Conservation (phyloP, 352 stramenopile genomes). For the Globisporangium paroecandrum region DNA sequence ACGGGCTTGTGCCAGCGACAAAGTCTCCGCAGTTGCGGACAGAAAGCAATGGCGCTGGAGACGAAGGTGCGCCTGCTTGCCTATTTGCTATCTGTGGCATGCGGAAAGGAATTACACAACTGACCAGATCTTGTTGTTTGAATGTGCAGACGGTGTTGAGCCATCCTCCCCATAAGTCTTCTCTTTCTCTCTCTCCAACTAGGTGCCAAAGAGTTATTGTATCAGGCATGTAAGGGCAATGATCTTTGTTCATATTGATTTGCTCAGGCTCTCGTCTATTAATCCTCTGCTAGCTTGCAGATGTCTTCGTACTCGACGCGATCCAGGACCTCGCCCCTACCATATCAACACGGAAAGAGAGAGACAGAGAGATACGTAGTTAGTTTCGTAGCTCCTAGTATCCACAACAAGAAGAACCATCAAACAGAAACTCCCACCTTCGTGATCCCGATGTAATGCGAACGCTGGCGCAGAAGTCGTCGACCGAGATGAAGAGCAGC, state of each 20-base stretch:
- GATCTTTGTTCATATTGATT: constrained; percentile 1
- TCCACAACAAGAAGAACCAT: background rate
- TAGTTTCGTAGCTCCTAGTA: background rate
- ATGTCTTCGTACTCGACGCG: constrained; percentile 85
- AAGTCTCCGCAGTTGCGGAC: constrained; percentile 6
- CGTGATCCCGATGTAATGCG: constrained; percentile 59
- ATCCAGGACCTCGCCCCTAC: constrained; percentile 60
- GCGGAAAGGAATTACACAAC: background rate
- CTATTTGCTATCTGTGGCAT: background rate
- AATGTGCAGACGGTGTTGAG: constrained; percentile 9
- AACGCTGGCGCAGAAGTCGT: constrained; percentile 63
- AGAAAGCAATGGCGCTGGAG: constrained; percentile 9
- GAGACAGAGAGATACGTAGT: background rate
- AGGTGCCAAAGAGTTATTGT: background rate
- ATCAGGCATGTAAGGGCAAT: background rate
- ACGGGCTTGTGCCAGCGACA: constrained; percentile 19
- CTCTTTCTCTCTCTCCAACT: background rate
- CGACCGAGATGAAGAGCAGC: constrained; percentile 68
- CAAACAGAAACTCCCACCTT: constrained; percentile 28
- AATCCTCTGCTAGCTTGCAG: constrained; percentile 59
- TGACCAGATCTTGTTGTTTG: background rate
- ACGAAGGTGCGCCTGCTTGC: constrained; percentile 12
- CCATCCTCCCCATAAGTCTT: constrained; percentile 7
- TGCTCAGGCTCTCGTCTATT: background rate
- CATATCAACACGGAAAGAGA: constrained; percentile 3